These are phyloP conservation scores for Trametes sp. DNA, from an alignment of 1,284 basidiomycete genomes.

Conservation along the genomic window DNA sequence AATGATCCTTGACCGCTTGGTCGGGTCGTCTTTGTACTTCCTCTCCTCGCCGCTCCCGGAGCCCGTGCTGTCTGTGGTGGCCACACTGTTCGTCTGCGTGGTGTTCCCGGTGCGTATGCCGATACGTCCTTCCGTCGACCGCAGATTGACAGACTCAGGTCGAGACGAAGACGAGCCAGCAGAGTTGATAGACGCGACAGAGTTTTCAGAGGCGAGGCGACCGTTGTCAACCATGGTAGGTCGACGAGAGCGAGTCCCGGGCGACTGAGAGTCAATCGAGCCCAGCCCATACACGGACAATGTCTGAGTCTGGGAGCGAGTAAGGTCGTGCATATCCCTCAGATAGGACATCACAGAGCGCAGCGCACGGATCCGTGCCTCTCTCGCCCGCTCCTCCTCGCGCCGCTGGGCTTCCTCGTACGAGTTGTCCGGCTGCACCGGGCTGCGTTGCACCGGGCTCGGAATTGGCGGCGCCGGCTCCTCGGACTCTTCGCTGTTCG, in stretches of 20 bases:
- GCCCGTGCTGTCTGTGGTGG: conserved; percentile 74
- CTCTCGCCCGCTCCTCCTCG: conserved; percentile 74
- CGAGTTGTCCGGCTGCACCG: conserved; percentile 49
- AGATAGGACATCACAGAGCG: conserved; percentile 95
- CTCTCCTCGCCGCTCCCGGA: conserved; percentile 69
- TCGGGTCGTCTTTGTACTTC: conserved; percentile 89
- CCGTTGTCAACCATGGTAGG: conserved; percentile 67
- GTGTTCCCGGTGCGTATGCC: conserved; percentile 64
- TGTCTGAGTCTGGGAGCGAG: conserved; percentile 60
- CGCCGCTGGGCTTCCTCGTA: conserved; percentile 57
- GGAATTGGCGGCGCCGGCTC: conserved; percentile 33
- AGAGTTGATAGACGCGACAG: conserved; percentile 38
- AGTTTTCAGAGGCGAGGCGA: conserved; percentile 58
- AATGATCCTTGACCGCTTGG: conserved; percentile 80
- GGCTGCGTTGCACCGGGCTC: conserved; percentile 50
- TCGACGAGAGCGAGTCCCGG: conserved; percentile 59
- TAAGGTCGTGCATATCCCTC: conserved; percentile 92
- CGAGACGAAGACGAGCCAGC: conserved; percentile 31
- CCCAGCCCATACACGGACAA: conserved; percentile 51
- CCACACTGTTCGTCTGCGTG: conserved; percentile 73
- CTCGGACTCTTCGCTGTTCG: conserved; percentile 48
- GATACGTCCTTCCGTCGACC: conserved; percentile 66
- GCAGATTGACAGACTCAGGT: conserved; percentile 57
- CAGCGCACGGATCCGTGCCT: conserved; percentile 79
- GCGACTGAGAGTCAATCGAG: conserved; percentile 50